phyloP scores from a whole-genome alignment of 2,329 filamentous ascomycete species.

The Amphichorda felina region DNA sequence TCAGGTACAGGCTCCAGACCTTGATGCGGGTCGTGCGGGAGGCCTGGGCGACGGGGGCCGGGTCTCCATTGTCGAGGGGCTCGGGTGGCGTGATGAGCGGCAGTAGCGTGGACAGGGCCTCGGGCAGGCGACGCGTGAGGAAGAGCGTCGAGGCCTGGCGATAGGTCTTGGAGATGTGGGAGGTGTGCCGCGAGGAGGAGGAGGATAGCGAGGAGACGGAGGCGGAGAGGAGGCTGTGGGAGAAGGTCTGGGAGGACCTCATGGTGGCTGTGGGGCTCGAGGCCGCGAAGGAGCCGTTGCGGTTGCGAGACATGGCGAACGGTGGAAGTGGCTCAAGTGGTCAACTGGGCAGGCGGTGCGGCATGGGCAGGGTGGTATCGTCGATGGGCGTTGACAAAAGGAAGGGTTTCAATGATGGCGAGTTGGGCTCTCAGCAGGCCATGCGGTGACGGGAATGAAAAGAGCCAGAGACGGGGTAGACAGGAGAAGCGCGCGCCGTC shows the following conservation, averaged over 20 bases:
- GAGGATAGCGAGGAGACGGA: slow-evolving; percentile 56
- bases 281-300: slow-evolving; percentile 28
- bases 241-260: slow-evolving; percentile 25
- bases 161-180: slow-evolving; percentile 81
- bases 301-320: slow-evolving; percentile 22
- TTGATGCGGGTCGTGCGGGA: slow-evolving; percentile 80
- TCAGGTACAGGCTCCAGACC: slow-evolving; percentile 94
- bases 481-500: not conserved
- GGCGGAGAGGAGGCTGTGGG: slow-evolving; percentile 43
- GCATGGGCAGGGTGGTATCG: not conserved
- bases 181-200: slow-evolving; percentile 51
- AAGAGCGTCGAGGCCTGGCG: slow-evolving; percentile 90
- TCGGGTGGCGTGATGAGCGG: slow-evolving; percentile 59
- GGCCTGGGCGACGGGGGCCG: slow-evolving; percentile 67
- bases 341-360: not conserved
- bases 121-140: slow-evolving; percentile 82
- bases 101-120: slow-evolving; percentile 75
- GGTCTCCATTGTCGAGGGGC: slow-evolving; percentile 35
- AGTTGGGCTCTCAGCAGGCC: no score
- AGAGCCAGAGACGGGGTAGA: not conserved
- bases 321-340: not conserved
- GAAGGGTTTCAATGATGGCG: no score
- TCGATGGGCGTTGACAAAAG: not conserved
- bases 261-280: slow-evolving; percentile 28
- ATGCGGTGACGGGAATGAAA: not conserved